Conservation (phyloP, 176 grass and related monocot genomes). For the Sorghum bicolor region Sorghum_bicolor_NCBIv3 NC_012876.2:4475001-4475500, state of each 20-base stretch:
- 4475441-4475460: neutral
- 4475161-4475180: conserved; percentile 33
- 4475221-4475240: neutral
- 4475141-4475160: conserved; percentile 38
- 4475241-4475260: neutral
- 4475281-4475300: neutral
- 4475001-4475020: neutral
- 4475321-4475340: conserved; percentile 28
- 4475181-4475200: neutral
- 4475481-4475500: conserved; percentile 32
- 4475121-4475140: neutral
- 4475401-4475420: conserved; percentile 27
- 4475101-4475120: conserved; percentile 6
- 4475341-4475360: conserved; percentile 7
- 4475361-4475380: neutral
- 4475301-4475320: neutral
- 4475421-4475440: conserved; percentile 22
- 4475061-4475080: neutral
- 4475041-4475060: neutral
- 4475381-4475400: conserved; percentile 39
- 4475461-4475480: conserved; percentile 8
- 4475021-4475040: neutral
- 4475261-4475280: neutral
- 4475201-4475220: neutral
- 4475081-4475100: neutral